Evolutionary conservation across 441 rosid species (phyloP), one percentile per base, ranked within the genome.

Genomic region (Croton setiger): DNA sequence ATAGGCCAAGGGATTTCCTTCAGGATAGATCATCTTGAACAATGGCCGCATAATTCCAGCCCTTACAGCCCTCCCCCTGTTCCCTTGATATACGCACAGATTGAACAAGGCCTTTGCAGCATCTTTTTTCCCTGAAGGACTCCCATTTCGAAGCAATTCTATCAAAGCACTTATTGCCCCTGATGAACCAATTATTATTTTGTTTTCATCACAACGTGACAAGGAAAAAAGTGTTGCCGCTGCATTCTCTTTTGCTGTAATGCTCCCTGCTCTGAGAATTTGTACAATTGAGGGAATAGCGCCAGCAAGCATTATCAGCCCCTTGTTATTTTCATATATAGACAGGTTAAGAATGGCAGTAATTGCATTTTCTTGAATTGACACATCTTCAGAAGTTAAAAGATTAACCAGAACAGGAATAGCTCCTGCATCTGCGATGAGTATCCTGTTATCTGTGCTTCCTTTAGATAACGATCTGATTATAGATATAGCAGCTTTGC

Each of bases 101-200:
- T 92, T 92, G 77, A 88, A 92, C 75, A 92, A 77, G 60, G 98
- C 95, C 5, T 92, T 90, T 4, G 98, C 97, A 8, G 98, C 97
- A 66, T 92, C 98, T 77, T 92, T 92, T 84, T 86, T 90, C 65
- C 98, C 98, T 81, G 96, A 80, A 0, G 74, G 43, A 81, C 86
- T 88, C 31, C 98, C 98, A 47, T 76, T 80, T 60, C 76, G 82
- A 9, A 92, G 88, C 74, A 92, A 80, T 35, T 86, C 83, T 17
- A 92, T 91, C 72, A 92, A 69, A 18, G 92, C 93, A 13, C 89
- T 87, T 68, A 92, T 88, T 0, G 98, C 98, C 53, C 98, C 98
- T 0, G 97, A 88, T 43, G 97, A 88, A n/a, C 97, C 98, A 3
- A 92, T 92, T 68, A 88, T 87, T 71, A 90, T 92, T 69, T 90